Base-by-base conservation (phyloP, 768 basidiomycete genomes). In the Tulasnella sp. region DNA sequence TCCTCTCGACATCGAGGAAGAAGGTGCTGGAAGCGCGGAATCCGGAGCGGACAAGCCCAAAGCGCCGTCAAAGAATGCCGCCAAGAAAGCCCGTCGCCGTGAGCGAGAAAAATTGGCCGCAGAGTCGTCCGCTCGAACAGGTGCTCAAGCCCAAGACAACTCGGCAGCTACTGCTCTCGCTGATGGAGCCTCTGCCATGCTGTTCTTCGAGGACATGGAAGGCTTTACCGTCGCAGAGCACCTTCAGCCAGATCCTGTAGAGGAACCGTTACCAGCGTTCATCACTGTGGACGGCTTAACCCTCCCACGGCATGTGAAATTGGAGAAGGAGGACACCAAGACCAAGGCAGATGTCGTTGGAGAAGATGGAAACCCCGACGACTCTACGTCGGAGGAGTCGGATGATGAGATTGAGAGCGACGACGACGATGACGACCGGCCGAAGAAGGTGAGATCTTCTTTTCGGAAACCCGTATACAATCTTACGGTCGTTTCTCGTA, bases 281-380 rank as follows among this genome's bases (percentile, higher is more conserved):
- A n/a, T 75, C 74, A 52, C 24, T 18, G 74, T 52, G 19, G 52
- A 52, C 27, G 74, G 74, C 24, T 34, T 75, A 24, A 46, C 31
- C 39, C 74, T 75, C 44, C 74, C 74, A n/a, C 42, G 74, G 18
- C 74, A 75, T 14, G 74, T 75, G 44, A 46, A 48, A n/a, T 58
- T 77, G 27, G 52, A 56, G 46, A 62, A 58, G n/a, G 76, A 71
- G 5, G 76, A 36, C 31, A 31, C 76, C 4, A 58, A 62, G 52
- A 19, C 58, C 27, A 36, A 71, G 27, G 58, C 8, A 18, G 52
- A 39, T 3, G 58, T 5, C n/a, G 56, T 3, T n/a, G n/a, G 12
- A 1, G 68, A 77, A 14, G 56, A 24, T 44, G 68, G 34, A 7
- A 34, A 24, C n/a, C 31, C 48, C 18, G 76, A 77, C 18, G 48